phyloP scores from a whole-genome alignment of 2,329 filamentous ascomycete species.

The Calonectria pteridis region DNA sequence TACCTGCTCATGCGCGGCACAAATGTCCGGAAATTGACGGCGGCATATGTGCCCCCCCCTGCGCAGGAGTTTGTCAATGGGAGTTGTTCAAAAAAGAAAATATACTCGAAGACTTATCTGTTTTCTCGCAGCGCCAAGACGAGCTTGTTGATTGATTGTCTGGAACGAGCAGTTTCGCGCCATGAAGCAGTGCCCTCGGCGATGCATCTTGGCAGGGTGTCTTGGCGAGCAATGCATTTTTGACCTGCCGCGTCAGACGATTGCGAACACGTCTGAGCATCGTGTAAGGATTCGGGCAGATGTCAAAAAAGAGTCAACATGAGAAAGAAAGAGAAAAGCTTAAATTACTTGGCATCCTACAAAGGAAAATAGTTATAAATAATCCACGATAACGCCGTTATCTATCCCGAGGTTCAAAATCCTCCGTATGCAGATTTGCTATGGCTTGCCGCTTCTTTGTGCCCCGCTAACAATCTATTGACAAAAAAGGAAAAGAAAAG shows the following conservation, averaged over 20 bases:
- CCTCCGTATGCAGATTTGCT: background rate
- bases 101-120: no score
- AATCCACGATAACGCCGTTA: background rate
- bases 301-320: background rate
- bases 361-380: background rate
- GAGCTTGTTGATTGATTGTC: background rate
- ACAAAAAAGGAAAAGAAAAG: background rate
- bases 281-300: background rate
- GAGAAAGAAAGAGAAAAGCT: background rate
- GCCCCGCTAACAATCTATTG: no score
- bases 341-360: background rate
- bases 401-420: background rate
- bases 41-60: background rate
- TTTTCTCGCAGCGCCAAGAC: background rate
- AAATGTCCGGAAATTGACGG: background rate
- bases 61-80: background rate
- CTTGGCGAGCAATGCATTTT: background rate
- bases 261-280: background rate
- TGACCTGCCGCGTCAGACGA: background rate
- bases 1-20: background rate
- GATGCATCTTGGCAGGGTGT: background rate
- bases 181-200: background rate
- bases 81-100: background rate
- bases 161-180: background rate
- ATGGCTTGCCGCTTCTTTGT: background rate